Base-by-base conservation (phyloP, 1,284 basidiomycete genomes). In the Malassezia restricta region DNA sequence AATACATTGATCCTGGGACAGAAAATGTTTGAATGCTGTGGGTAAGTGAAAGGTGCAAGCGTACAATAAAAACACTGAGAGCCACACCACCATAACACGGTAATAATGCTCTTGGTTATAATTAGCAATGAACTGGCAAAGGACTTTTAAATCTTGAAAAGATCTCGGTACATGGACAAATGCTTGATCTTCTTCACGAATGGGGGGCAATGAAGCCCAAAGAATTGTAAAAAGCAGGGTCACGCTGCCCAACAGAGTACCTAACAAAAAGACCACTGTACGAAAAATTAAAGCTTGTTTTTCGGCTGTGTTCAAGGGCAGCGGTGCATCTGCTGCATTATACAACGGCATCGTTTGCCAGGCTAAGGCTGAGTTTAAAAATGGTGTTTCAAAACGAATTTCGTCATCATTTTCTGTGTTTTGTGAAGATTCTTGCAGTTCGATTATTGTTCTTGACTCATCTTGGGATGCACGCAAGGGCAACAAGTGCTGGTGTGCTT, bases 1-100 rank as follows among this genome's bases (percentile, higher is more conserved):
- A 81, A 74, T 98, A 98, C 91, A 96, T 96, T 20, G 88, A 92
- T 0, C 92, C 92, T 0, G 92, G 92, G 5, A 98, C 80, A 2
- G 87, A 90, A 75, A 96, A 98, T 0, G 90, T 87, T 78, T 98
- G 92, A 4, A 96, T 38, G 37, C 51, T 54, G 50, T 12, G 28
- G 35, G 49, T 30, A 17, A 32, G n/a, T 41, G 9, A 40, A 32
- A 12, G 33, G 11, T 11, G 44, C 28, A 14, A 8, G 49, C 57
- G n/a, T 73, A 91, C 88, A 95, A 98, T 61, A 96, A 80, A 75
- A 94, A 95, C 1, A 88, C 85, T 54, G 68, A 52, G 14, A 73
- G 44, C 62, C 70, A 76, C 38, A 66, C 75, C 7, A 71, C 54
- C 12, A 76, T 57, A 1, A 76, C 74, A 7, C 74, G 51, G 27